phyloP scores from a whole-genome alignment of 1,139 yeast genomes.

The Debaryomyces subglobosus region DNA sequence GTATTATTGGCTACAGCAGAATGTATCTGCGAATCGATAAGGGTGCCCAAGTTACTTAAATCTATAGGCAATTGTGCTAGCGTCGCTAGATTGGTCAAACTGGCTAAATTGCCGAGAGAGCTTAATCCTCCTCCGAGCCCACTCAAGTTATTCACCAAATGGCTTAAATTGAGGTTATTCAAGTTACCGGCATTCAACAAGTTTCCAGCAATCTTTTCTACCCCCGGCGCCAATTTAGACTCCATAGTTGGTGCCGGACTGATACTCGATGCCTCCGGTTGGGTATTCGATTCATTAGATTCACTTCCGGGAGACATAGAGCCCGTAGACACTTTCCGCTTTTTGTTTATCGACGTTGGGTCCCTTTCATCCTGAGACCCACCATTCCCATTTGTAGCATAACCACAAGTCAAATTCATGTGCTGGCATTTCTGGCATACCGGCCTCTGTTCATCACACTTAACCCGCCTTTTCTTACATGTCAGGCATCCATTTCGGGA shows the following conservation, averaged over 20 bases:
- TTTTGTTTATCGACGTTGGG: constrained; percentile 4
- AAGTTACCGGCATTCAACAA: constrained; percentile 48
- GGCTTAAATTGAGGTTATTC: constrained; percentile 48
- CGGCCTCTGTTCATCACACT: constrained; percentile 89
- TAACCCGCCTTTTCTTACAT: constrained; percentile 85
- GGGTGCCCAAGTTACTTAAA: constrained; percentile 38
- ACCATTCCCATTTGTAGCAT: constrained; percentile 25
- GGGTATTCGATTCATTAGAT: constrained; percentile 16
- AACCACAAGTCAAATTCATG: constrained; percentile 76
- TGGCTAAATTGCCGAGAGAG: constrained; percentile 43
- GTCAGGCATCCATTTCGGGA: constrained; percentile 87
- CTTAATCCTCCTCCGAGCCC: constrained; percentile 41
- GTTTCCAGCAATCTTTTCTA: constrained; percentile 9
- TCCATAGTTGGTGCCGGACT: constrained; percentile 21
- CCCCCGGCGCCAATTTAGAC: constrained; percentile 1
- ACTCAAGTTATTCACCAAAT: constrained; percentile 46
- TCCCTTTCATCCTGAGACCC: constrained; percentile 9
- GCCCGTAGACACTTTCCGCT: constrained; percentile 9
- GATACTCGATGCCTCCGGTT: constrained; percentile 25
- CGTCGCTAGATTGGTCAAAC: constrained; percentile 44
- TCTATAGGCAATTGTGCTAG: constrained; percentile 51
- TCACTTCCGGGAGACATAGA: constrained; percentile 6
- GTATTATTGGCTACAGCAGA: constrained; percentile 16
- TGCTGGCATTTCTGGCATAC: constrained; percentile 76
- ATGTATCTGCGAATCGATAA: constrained; percentile 27